Percentiles rank a stretch among this genome's conserved stretches.
Evolutionary conservation across 331 rosid genomes (phyloP).

Genomic region (Erythrophleum ivorense): DNA sequence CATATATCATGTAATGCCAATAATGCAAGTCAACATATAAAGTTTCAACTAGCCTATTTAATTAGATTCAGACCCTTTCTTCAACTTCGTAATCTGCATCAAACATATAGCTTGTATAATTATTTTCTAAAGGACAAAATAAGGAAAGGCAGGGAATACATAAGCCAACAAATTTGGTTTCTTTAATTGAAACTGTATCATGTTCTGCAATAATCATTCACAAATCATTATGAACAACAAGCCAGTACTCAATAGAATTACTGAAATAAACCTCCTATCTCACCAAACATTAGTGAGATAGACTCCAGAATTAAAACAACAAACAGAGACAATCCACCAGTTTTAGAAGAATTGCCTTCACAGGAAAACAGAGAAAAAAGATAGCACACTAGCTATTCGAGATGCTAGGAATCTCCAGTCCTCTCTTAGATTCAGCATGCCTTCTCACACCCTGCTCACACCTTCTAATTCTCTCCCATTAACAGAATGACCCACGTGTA

Average conservation of each 20-base stretch:
- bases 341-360: background rate
- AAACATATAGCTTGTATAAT: background rate
- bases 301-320: background rate
- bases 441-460: background rate
- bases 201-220: conserved; percentile 30
- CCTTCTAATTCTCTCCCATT: background rate
- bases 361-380: background rate
- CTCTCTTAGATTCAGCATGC: background rate
- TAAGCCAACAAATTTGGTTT: background rate
- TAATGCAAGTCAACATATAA: background rate
- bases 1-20: background rate
- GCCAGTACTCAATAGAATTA: background rate
- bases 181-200: background rate
- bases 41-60: background rate
- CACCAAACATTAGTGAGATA: background rate
- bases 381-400: background rate
- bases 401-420: background rate
- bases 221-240: background rate
- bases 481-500: background rate
- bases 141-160: background rate
- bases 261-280: background rate
- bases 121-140: conserved; percentile 3
- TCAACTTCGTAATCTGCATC: background rate
- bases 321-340: no score
- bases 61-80: background rate